Base-by-base conservation (phyloP, 108 stramenopile species). In the Chaetoceros tenuissimus region DNA sequence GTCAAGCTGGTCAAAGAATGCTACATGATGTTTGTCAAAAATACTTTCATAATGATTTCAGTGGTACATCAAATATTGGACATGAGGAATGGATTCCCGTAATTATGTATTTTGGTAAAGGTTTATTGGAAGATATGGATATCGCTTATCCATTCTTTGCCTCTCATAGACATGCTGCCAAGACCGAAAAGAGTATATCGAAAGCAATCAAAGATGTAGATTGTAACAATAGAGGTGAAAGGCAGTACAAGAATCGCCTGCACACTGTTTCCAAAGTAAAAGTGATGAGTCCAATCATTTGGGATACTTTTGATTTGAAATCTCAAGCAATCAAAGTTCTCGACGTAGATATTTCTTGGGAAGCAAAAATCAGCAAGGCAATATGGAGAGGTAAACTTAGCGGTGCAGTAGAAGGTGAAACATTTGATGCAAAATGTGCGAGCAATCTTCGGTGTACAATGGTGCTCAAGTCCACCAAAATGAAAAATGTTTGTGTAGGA, bases 291-390 rank as follows among this genome's bases (percentile, higher is more conserved):
- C 48, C 48, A 49, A 49, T 49, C 18, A 49, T 49, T 24, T 49
- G 48, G 48, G 23, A 49, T n/a, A 24, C 7, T 16, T 18, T 16
- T 24, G n/a, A 24, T 18, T n/a, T 24, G 13, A 24, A 21, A n/a
- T 49, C 23, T n/a, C 5, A 24, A n/a, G 34, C 34, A 40, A 10
- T 40, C 13, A 7, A 49, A 7, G 48, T 23, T 21, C 18, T 49
- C 13, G 48, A 49, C n/a, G 48, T 49, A n/a, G 48, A 21, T 21
- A 49, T 49, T 16, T 7, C 48, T 7, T 49, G 48, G 48, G 48
- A n/a, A 49, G 7, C 19, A 23, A 49, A 49, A 24, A 7, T 49
- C 7, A 7, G 7, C 48, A 49, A 49, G n/a, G 48, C 48, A 49
- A n/a, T 49, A 16, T 49, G 48, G 48, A 21, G 48, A 24, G 48